phyloP scores from a whole-genome alignment of 2,329 filamentous ascomycete species.

The Verticillium albo-atrum region DNA sequence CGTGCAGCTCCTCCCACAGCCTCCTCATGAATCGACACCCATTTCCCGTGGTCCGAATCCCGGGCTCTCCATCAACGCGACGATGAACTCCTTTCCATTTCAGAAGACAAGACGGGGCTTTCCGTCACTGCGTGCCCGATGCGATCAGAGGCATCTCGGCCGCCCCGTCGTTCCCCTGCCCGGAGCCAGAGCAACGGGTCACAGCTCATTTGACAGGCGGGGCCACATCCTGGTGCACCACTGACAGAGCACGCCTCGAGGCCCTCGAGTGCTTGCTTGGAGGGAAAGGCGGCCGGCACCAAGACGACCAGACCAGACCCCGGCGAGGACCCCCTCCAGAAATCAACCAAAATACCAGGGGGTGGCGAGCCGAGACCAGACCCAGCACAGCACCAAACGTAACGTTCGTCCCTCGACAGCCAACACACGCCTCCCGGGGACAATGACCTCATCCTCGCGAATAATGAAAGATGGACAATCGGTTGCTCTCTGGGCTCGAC shows the following conservation, averaged over 20 bases:
- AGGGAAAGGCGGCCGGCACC: background rate
- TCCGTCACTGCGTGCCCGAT: background rate
- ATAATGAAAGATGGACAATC: too few species aligned
- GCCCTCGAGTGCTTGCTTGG: background rate
- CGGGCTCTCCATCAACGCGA: background rate
- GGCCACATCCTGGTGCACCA: background rate
- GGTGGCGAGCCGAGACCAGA: background rate
- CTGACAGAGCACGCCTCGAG: background rate
- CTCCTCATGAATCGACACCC: background rate
- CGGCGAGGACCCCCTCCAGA: background rate
- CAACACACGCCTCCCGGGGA: background rate
- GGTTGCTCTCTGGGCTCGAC: background rate
- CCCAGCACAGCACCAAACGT: background rate
- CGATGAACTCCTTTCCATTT: background rate
- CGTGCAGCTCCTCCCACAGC: background rate
- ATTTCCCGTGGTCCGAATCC: background rate
- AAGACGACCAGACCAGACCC: background rate
- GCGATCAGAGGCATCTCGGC: background rate
- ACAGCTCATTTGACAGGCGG: background rate
- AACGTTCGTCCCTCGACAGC: background rate
- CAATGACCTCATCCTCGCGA: background rate
- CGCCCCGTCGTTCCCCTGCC: background rate
- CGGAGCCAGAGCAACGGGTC: background rate
- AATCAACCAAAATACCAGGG: background rate
- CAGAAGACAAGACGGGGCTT: background rate